Conservation (phyloP, 805 yeast genomes). For the Zygoascus flipseniorum region DNA sequence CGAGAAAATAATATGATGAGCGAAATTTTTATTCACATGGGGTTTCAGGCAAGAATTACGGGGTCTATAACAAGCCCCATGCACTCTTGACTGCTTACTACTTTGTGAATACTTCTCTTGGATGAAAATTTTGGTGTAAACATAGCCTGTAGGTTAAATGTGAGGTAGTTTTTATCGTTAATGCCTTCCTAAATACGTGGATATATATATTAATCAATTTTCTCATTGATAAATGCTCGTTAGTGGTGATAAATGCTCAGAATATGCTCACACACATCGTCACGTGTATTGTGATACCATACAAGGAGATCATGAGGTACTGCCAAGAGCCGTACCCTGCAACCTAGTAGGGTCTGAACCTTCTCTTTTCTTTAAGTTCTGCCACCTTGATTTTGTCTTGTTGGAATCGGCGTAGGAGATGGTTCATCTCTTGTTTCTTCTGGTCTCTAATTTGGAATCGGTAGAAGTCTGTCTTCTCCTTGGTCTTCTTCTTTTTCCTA, state of each 20-base stretch:
- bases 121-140: no score
- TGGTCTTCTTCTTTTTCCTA: conserved; percentile 43
- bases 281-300: no score
- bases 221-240: neutral
- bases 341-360: conserved; percentile 71
- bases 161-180: neutral
- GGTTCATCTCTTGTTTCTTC: conserved; percentile 89
- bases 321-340: neutral
- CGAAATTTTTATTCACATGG: no score
- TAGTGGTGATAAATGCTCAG: neutral
- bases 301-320: no score
- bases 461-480: conserved; percentile 85
- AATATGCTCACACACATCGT: neutral
- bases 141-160: no score
- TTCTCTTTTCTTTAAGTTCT: conserved; percentile 68
- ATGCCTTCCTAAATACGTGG: neutral
- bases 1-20: no score
- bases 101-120: no score
- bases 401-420: conserved; percentile 72
- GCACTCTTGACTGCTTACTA: no score
- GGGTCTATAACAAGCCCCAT: no score
- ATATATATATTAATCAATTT: neutral
- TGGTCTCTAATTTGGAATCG: conserved; percentile 91
- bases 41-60: no score
- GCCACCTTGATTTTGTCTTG: conserved; percentile 83